Evolutionary conservation across 805 yeast species (phyloP).

Genomic region (Ogataea minuta): DNA sequence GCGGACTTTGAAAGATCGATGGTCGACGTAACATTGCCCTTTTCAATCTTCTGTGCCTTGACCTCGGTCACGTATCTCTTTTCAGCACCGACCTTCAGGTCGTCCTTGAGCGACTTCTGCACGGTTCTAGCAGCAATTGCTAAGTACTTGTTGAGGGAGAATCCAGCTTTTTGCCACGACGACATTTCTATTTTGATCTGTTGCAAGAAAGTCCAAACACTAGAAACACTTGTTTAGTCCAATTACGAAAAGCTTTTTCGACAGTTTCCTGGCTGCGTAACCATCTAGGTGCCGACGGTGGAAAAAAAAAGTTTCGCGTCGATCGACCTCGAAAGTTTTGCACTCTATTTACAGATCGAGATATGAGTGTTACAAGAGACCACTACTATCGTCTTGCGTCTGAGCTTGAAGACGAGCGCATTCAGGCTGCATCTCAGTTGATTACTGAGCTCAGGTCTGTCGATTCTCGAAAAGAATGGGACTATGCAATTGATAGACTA

Average conservation of each 20-base stretch:
- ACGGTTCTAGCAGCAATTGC: constrained; percentile 87
- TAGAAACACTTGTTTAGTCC: constrained; percentile 14
- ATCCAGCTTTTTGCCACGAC: constrained; percentile 65
- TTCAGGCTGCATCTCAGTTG: constrained; percentile 65
- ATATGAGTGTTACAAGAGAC: constrained; percentile 57
- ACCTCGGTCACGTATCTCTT: constrained; percentile 75
- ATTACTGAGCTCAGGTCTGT: constrained; percentile 55
- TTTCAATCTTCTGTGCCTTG: constrained; percentile 64
- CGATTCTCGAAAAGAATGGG: constrained; percentile 60
- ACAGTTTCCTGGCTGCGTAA: constrained; percentile 10
- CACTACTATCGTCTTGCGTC: constrained; percentile 76
- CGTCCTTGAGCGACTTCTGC: constrained; percentile 86
- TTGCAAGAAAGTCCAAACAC: constrained; percentile 9
- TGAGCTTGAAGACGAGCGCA: constrained; percentile 68
- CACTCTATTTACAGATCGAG: constrained; percentile 3
- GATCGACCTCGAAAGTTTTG: constrained; percentile 11
- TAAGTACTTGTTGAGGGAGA: constrained; percentile 81
- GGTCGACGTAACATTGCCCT: constrained; percentile 50
- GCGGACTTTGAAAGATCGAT: constrained; percentile 22
- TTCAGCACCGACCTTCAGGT: constrained; percentile 68
- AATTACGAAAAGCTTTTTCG: constrained; percentile 23
- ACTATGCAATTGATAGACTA: constrained; percentile 75
- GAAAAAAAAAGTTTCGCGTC: constrained; percentile 1
- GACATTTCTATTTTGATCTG: constrained; percentile 38
- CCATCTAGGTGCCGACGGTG: constrained; percentile 6